These are phyloP conservation scores for Apiotrichum brassicae DNA, from an alignment of 1,284 basidiomycete genomes.

Conservation along the genomic window DNA sequence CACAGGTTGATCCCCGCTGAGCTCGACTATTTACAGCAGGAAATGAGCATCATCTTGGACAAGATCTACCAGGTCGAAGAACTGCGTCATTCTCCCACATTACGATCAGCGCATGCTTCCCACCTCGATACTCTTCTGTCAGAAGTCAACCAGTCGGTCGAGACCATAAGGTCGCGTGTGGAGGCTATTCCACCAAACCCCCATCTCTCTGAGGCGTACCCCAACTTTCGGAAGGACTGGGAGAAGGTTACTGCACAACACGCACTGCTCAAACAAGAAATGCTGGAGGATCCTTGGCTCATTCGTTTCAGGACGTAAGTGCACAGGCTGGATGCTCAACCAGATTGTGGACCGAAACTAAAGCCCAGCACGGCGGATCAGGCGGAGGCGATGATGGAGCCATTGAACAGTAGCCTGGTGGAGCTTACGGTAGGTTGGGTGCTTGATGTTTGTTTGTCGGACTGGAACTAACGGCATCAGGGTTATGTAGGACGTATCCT, in stretches of 20 bases:
- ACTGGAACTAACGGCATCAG: constrained; percentile 15
- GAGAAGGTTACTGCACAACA: constrained; percentile 70
- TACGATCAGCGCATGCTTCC: constrained; percentile 48
- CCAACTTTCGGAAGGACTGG: constrained; percentile 56
- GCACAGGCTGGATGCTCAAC: background rate
- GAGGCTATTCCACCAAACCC: background rate
- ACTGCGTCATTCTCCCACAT: constrained; percentile 43
- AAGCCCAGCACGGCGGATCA: constrained; percentile 57
- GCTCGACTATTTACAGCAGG: constrained; percentile 16
- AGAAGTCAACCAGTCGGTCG: constrained; percentile 13
- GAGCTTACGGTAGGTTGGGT: constrained; percentile 26
- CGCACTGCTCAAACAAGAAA: constrained; percentile 73
- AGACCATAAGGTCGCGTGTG: constrained; percentile 10
- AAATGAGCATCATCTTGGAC: constrained; percentile 25
- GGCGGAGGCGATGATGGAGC: constrained; percentile 93
- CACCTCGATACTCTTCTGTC: constrained; percentile 20
- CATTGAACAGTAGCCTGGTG: constrained; percentile 63
- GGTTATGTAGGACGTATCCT: constrained; percentile 30
- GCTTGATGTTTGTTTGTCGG: background rate
- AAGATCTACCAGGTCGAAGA: constrained; percentile 37
- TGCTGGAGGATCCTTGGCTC: constrained; percentile 93
- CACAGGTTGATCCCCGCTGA: constrained; percentile 9
- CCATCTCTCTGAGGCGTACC: background rate
- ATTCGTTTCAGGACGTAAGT: constrained; percentile 82
- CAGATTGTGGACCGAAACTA: background rate